These are phyloP conservation scores for Lepidium aucheri DNA, from an alignment of 345 rosid species.

Conservation along the genomic window DNA sequence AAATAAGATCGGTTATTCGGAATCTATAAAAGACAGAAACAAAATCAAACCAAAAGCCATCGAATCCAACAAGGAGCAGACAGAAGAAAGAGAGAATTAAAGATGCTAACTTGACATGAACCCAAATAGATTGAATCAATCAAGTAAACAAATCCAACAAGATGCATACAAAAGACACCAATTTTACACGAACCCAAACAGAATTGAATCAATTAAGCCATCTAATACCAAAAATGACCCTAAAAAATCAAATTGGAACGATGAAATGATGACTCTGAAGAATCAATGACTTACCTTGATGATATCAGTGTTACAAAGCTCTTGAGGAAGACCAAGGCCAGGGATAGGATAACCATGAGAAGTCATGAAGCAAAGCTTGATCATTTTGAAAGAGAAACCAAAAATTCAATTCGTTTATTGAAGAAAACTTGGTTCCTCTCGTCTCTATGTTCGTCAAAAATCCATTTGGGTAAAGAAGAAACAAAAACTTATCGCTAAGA, in stretches of 20 bases:
- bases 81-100: not conserved
- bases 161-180: not conserved
- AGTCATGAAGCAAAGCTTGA: conserved; percentile 57
- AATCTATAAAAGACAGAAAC: conserved; percentile 3
- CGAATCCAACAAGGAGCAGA: not conserved
- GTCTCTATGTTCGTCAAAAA: not conserved
- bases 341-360: conserved; percentile 44
- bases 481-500: conserved; percentile 22
- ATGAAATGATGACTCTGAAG: not conserved
- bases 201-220: not conserved
- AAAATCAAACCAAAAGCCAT: not conserved
- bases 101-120: not conserved
- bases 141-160: not conserved
- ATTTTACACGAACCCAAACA: conserved; percentile 1
- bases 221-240: not conserved
- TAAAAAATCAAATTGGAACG: not conserved
- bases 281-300: conserved; percentile 35
- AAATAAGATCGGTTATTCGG: conserved; percentile 45
- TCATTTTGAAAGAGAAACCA: conserved; percentile 41
- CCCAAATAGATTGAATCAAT: not conserved
- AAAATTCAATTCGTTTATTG: conserved; percentile 1
- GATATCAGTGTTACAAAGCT: conserved; percentile 29
- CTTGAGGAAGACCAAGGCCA: conserved; percentile 38
- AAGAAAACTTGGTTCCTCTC: conserved; percentile 14
- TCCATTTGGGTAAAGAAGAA: not conserved